phyloP scores from a whole-genome alignment of 2,329 filamentous ascomycete genomes.

The Cordyceps farinosa region DNA sequence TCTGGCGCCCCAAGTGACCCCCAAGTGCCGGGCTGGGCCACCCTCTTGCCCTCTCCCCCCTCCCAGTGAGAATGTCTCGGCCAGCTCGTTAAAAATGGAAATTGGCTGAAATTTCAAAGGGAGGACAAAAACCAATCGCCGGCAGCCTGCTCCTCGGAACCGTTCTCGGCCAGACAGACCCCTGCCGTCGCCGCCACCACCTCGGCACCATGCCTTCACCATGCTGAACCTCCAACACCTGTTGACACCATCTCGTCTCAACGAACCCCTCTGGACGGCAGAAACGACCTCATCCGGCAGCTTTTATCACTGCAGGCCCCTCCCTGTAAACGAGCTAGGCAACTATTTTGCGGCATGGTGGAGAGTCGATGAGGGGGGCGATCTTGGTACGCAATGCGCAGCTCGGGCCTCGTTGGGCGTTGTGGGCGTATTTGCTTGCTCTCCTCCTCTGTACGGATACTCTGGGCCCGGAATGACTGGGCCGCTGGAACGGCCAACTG shows the following conservation, averaged over 20 bases:
- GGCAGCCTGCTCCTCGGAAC: background rate
- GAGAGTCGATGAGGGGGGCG: constrained; percentile 8
- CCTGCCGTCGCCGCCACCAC: background rate
- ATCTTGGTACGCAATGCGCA: background rate
- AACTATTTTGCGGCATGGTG: background rate
- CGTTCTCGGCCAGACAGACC: too few relatives aligned
- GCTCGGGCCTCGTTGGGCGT: background rate
- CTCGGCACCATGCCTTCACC: background rate
- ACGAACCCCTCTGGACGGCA: background rate
- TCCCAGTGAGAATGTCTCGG: background rate
- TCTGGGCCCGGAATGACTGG: background rate
- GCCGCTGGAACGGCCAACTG: background rate
- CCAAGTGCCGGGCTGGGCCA: too few relatives aligned
- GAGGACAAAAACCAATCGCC: background rate
- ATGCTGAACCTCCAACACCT: background rate
- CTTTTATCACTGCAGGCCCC: background rate
- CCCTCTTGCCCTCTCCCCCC: too few relatives aligned
- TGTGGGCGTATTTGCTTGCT: background rate
- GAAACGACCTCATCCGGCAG: background rate
- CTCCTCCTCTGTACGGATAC: background rate
- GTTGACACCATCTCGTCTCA: background rate
- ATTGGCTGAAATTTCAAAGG: background rate
- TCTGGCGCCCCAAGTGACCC: background rate
- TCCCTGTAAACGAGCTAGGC: background rate
- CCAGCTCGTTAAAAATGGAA: background rate